Evolutionary conservation across 2,329 filamentous ascomycete genomes (phyloP), one percentile per base, ranked within the genome.

Genomic region (Botrytis cinerea): DNA sequence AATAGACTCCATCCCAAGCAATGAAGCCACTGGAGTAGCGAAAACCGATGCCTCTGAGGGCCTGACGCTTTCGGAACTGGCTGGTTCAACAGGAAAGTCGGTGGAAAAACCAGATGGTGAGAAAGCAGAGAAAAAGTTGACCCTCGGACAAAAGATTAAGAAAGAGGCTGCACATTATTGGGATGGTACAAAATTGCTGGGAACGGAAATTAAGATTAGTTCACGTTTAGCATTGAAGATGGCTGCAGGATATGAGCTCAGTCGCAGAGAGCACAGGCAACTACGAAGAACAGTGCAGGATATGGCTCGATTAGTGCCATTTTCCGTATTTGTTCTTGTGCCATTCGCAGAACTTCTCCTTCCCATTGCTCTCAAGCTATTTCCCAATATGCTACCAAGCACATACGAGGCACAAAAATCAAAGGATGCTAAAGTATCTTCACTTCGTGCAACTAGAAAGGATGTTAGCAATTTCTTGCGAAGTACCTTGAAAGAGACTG

Each of bases 161-260:
- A 95, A 97, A 83, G 96, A 99, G 83, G 87, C 87, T 22, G 90
- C 91, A 75, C 96, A 99, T 83, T 99, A 99, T 85, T 98, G 96
- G 95, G 96, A 99, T 83, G 96, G 96, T 74, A 98, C 94, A 43
- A 99, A 99, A 84, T 87, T 99, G 80, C 86, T 99, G 78, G 95
- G 92, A 35, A 93, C 94, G 2, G 96, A 99, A 84, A 91, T 98
- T 81, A 93, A 87, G 83, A 99, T 99, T 82, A 98, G 95, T 82
- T 93, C 92, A 75, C 92, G 92, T 76, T 85, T 99, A 77, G 96
- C 95, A 9, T 83, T 98, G 82, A 98, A 98, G 86, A 99, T 99
- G 96, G 94, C 95, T 22, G 95, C 93, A 74, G 96, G 96, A 12
- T 99, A 99, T 84, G 96, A 99, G 83, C 89, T 99, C 76, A 98